Evolutionary conservation across 495 filamentous ascomycete species (phyloP), one percentile per base, ranked within the genome.

Genomic region (Cudoniella acicularis): DNA sequence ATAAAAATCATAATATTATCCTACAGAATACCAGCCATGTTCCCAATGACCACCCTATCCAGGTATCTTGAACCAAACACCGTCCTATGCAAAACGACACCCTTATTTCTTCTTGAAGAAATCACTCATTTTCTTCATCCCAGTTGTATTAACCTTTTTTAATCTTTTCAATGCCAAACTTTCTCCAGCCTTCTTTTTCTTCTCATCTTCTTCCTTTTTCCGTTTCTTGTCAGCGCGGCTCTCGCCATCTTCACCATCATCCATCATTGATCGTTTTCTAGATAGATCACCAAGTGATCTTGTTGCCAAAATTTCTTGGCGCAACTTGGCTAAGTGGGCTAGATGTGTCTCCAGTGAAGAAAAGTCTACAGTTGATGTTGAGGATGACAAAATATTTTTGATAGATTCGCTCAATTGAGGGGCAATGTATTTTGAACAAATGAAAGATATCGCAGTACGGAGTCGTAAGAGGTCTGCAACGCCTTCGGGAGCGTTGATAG

Each of bases 71-170:
- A 21, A 16, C 36, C 41, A 22, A 24, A 59, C 52, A 18, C 56
- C 45, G 3, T 8, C 48, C 17, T 43, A 43, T 59, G 42, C 52
- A 11, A 57, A 52, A 17, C n/a, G 4, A 52, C 43, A 27, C 27
- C 11, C 55, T 51, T 22, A 60, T 27, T 83, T 86, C 76, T 92
- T 96, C 40, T 79, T 81, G 70, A 98, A 98, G 70, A 98, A 98
- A 60, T 86, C 82, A 63, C 91, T 96, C 85, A 98, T 82, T 79
- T 96, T 98, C 79, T 89, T 91, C 94, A 99, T 99, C 23, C 94
- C 95, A 16, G 67, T 83, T 0, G 85, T 91, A 69, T 96, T 88
- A 13, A 89, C 93, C 75, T 97, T 98, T 69, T 87, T 87, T 65
- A 99, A 67, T 41, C 92, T 79, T 64, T 80, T 84, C 0, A 96